Conservation (phyloP, 208 protist genomes). For the Leishmania major region DNA sequence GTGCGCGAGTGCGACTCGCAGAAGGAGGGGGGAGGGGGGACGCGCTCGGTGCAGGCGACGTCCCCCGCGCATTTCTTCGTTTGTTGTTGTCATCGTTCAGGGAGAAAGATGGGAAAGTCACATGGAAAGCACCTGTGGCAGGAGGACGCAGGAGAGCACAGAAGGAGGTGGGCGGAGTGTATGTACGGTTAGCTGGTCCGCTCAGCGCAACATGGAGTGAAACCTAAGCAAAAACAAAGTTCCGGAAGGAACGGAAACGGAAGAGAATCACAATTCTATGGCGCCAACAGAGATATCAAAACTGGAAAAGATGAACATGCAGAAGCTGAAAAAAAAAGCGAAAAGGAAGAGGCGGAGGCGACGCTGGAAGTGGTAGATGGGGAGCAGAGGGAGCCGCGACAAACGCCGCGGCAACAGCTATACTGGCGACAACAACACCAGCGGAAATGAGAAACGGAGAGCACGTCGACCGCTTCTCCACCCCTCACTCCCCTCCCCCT, state of each 20-base stretch:
- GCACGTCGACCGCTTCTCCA: not conserved
- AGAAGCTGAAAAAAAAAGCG: not conserved
- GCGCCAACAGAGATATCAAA: not conserved
- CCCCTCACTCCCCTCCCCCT: not conserved
- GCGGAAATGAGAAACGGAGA: not conserved
- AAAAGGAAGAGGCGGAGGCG: not conserved
- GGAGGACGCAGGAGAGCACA: not conserved
- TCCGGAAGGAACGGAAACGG: not conserved
- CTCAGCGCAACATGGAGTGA: not conserved
- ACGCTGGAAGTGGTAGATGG: not conserved
- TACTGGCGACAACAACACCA: not conserved
- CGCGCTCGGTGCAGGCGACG: not conserved
- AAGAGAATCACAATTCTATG: slow-evolving; percentile 8
- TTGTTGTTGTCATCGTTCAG: not conserved
- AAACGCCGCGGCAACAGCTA: not conserved
- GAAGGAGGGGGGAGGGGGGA: not conserved
- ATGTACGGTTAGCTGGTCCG: not conserved
- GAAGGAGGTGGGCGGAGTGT: not conserved
- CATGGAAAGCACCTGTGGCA: not conserved
- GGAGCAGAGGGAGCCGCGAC: not conserved
- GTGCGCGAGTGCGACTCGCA: not conserved
- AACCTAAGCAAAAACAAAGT: not conserved
- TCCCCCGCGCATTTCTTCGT: not conserved
- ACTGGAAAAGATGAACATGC: not conserved
- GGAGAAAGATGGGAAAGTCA: not conserved